Conservation (phyloP, 305 asterid species). For the Fraxinus angustifolia region DNA sequence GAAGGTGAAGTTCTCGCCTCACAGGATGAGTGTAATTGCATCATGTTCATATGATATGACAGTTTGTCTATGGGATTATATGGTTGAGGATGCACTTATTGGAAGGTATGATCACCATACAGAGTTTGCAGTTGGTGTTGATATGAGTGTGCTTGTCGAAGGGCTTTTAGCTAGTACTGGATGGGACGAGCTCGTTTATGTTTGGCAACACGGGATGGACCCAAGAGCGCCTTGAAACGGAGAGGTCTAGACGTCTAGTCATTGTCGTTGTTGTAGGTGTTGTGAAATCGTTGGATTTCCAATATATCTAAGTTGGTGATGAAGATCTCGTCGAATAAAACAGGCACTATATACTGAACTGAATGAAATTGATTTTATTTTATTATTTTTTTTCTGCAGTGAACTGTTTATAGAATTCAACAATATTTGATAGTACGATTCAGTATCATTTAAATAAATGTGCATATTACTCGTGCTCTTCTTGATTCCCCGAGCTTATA, state of each 20-base stretch:
- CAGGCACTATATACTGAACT: slow-evolving; percentile 13
- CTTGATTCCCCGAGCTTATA: not conserved
- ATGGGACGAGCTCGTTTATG: slow-evolving; percentile 95
- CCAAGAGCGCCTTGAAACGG: slow-evolving; percentile 74
- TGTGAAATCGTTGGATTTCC: slow-evolving; percentile 4
- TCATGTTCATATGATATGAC: slow-evolving; percentile 96
- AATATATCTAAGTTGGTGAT: slow-evolving; percentile 12
- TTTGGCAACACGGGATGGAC: slow-evolving; percentile 98
- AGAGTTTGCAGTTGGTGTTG: slow-evolving; percentile 90
- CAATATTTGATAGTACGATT: not conserved
- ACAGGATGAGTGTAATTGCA: slow-evolving; percentile 62
- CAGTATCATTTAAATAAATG: not conserved
- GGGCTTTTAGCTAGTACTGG: slow-evolving; percentile 97
- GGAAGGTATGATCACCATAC: slow-evolving; percentile 94
- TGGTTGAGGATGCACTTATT: slow-evolving; percentile 87
- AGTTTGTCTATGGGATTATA: slow-evolving; percentile 93
- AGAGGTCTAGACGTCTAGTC: slow-evolving; percentile 15
- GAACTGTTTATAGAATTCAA: not conserved
- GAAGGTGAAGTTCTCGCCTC: slow-evolving; percentile 94
- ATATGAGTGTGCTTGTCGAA: slow-evolving; percentile 90
- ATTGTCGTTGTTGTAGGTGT: slow-evolving; percentile 21
- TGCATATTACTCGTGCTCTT: not conserved
- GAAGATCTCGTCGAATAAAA: slow-evolving; percentile 30
- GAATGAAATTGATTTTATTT: slow-evolving; percentile 3
- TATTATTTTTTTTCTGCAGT: not conserved